Base-by-base conservation (phyloP, 148 eudicot species). In the Rhododendron mucronatum region DNA sequence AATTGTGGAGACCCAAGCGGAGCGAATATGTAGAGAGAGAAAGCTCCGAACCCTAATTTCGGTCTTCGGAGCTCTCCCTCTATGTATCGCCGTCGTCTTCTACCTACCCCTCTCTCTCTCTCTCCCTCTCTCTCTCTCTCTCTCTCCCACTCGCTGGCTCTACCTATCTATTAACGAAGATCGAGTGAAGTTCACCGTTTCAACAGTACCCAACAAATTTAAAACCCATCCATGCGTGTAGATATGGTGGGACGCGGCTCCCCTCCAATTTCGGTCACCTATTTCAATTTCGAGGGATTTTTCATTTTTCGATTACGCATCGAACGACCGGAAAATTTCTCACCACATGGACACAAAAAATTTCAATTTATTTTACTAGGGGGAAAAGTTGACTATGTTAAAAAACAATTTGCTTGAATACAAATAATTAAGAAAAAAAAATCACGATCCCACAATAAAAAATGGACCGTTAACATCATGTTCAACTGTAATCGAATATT, bases 291-390 rank as follows among this genome's bases (percentile, higher is more conserved):
- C 0, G 1, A 41, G 1, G 44, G 7, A 0, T 41, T 41, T 41
- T 41, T 6, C 0, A 6, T 41, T 41, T 41, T 41, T 6, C 0
- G 0, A 41, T 6, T 41, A 41, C 1, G 6, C 0, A 6, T 41
- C 5, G 1, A 6, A 6, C 7, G 7, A 0, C 0, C 45, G 7
- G 6, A 5, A 41, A 41, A 5, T 0, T 0, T 41, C 8, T 41
- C 8, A 0, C 0, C 8, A 41, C 1, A 0, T 5, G 0, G 1
- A 0, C 7, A 41, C 44, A 41, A 0, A 41, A 6, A 0, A 0
- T 41, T 41, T 41, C 8, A 41, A 41, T 41, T 41, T 41, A 41
- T 47, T 47, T 47, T 47, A 47, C 45, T 41, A 9, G 0, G 12
- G 50, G 12, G 9, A 47, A 47, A 47, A 9, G 50, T 1, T 47